Evolutionary conservation across 495 filamentous ascomycete genomes (phyloP), one percentile per base, ranked within the genome.

Genomic region (Penicillium macrosclerotiorum): DNA sequence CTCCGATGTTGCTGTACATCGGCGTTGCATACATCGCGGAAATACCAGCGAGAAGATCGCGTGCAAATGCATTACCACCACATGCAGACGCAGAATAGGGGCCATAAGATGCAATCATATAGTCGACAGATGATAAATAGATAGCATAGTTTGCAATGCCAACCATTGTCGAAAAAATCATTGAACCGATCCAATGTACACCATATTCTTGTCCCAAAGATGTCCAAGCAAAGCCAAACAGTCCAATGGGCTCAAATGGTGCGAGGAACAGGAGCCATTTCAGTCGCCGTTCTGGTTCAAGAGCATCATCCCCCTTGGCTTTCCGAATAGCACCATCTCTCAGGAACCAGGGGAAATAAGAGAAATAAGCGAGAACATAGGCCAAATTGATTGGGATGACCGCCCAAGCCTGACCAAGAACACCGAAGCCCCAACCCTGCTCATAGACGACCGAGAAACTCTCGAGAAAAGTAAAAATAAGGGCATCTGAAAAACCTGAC

Each of bases 401-500:
- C 74, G 26, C 81, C 68, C 47, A 85, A 47, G 22, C 83, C 74
- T 37, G 74, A 12, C 68, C 64, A 8, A 78, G 68, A 3, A 72
- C 65, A 9, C 69, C 70, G 51, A 86, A 88, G 32, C 63, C 63
- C 82, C 82, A 88, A 4, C 62, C 62, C 47, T 84, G 75, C 39
- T 72, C 55, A 63, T 83, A 88, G 6, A 87, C 81, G 7, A 80
- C 65, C 3, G 58, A 54, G 55, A 86, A 84, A 4, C 79, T 80
- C 58, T 87, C 79, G 39, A 88, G 76, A 68, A 86, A 85, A 63
- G 80, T 87, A 71, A 88, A 88, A 57, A 90, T 85, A n/a, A 90
- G 73, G 14, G 84, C 84, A 47, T 89, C 86, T 32, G 76, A 80
- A 71, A 88, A 88, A 19, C 86, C 86, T 29, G 78, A 82, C 20